Percentiles rank a stretch among this genome's conserved stretches.
Evolutionary conservation across 192 early-diverging fungal species (phyloP).

Genomic region (Tieghemiomyces parasiticus): DNA sequence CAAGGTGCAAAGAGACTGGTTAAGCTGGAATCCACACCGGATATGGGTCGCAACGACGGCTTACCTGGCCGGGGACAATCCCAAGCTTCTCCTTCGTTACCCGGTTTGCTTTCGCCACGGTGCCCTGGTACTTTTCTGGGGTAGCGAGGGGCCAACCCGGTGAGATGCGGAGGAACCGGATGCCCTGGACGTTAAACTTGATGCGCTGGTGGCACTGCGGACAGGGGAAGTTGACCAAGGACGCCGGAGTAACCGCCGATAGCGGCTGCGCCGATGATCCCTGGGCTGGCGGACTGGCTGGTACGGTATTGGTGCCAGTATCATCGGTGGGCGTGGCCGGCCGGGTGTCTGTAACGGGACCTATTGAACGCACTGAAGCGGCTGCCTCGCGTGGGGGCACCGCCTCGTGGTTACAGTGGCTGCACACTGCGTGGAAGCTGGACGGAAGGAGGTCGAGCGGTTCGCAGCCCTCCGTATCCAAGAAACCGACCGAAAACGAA

Average conservation of each 20-base stretch:
- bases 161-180: constrained; percentile 34
- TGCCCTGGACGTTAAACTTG: constrained; percentile 24
- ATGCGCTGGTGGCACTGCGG: constrained; percentile 21
- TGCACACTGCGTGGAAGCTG: constrained; percentile 52
- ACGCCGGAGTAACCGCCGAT: too few relatives aligned
- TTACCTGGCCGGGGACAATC: constrained; percentile 47
- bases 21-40: too few relatives aligned
- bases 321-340: too few relatives aligned
- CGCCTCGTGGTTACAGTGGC: constrained; percentile 34
- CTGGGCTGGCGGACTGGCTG: too few relatives aligned
- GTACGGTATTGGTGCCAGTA: too few relatives aligned
- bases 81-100: constrained; percentile 35
- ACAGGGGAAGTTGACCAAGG: constrained; percentile 15
- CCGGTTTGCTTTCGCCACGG: constrained; percentile 24
- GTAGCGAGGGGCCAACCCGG: constrained; percentile 20
- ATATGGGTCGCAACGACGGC: too few relatives aligned
- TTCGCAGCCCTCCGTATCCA: constrained; percentile 54
- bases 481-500: constrained; percentile 41
- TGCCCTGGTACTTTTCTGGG: constrained; percentile 16
- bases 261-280: too few relatives aligned
- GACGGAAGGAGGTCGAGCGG: constrained; percentile 61
- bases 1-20: too few relatives aligned
- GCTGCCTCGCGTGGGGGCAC: constrained; percentile 21
- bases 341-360: too few relatives aligned
- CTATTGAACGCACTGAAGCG: too few relatives aligned